Evolutionary conservation across 805 yeast species (phyloP).

Genomic region (Sugiyamaella mastotermitis): DNA sequence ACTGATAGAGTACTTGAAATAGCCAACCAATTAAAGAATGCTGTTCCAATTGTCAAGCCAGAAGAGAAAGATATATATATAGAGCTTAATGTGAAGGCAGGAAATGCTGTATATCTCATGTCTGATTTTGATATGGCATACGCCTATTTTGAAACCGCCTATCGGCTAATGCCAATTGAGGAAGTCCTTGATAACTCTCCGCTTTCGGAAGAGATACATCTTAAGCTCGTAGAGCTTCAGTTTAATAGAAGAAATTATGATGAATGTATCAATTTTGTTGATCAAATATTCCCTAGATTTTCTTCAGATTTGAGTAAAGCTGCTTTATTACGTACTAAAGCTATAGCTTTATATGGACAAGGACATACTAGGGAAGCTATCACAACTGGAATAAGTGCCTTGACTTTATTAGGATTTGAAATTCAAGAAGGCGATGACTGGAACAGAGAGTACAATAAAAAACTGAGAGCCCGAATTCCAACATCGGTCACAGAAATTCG

Average conservation of each 20-base stretch:
- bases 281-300: slow-evolving; percentile 28
- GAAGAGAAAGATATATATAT: slow-evolving; percentile 36
- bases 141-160: slow-evolving; percentile 35
- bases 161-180: slow-evolving; percentile 20
- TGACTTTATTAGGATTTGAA: slow-evolving; percentile 34
- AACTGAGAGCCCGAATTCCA: slow-evolving; percentile 32
- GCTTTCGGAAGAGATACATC: slow-evolving; percentile 15
- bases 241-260: slow-evolving; percentile 28
- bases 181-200: slow-evolving; percentile 9
- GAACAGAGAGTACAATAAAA: slow-evolving; percentile 22
- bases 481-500: slow-evolving; percentile 36
- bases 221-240: slow-evolving; percentile 22
- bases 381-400: slow-evolving; percentile 31
- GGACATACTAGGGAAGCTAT: slow-evolving; percentile 32
- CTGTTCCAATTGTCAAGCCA: slow-evolving; percentile 29
- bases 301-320: slow-evolving; percentile 31
- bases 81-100: slow-evolving; percentile 39
- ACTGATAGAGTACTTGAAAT: slow-evolving; percentile 30
- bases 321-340: slow-evolving; percentile 29
- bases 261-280: slow-evolving; percentile 34
- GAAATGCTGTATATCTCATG: slow-evolving; percentile 38
- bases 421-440: slow-evolving; percentile 28
- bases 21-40: slow-evolving; percentile 37
- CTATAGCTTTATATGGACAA: slow-evolving; percentile 33
- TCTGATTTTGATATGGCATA: slow-evolving; percentile 39